Evolutionary conservation across 257 asterid species (phyloP).

Genomic region (Jasminum sambac): DNA sequence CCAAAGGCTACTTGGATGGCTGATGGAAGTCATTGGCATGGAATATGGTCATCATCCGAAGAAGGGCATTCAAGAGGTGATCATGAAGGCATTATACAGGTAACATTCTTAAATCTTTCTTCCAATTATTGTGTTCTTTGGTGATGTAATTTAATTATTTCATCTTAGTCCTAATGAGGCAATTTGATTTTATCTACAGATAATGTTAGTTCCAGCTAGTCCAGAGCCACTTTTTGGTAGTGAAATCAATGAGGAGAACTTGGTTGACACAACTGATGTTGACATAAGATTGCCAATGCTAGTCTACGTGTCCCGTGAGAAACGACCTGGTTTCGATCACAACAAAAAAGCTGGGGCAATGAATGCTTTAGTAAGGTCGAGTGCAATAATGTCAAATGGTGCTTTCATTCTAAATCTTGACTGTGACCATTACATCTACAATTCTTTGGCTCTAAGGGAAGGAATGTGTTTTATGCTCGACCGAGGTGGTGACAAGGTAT

Average conservation of each 20-base stretch:
- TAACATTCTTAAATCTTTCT: slow-evolving; percentile 12
- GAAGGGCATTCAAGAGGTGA: slow-evolving; percentile 81
- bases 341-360: slow-evolving; percentile 98
- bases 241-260: slow-evolving; percentile 57
- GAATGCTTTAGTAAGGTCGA: slow-evolving; percentile 89
- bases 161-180: not conserved
- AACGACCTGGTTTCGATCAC: slow-evolving; percentile 75
- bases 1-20: slow-evolving; percentile 95
- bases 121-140: not conserved
- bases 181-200: slow-evolving; percentile 41
- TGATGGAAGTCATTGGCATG: slow-evolving; percentile 92
- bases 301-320: slow-evolving; percentile 92
- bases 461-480: slow-evolving; percentile 99
- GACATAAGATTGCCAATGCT: slow-evolving; percentile 87
- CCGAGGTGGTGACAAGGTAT: slow-evolving; percentile 84
- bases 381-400: slow-evolving; percentile 91
- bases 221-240: slow-evolving; percentile 67
- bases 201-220: slow-evolving; percentile 84
- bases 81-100: slow-evolving; percentile 95
- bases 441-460: slow-evolving; percentile 69
- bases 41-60: slow-evolving; percentile 71
- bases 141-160: not conserved
- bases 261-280: slow-evolving; percentile 60
- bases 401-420: slow-evolving; percentile 88
- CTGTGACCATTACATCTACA: slow-evolving; percentile 87